Conservation (phyloP, 768 basidiomycete species). For the Rhizopogon vesiculosus region DNA sequence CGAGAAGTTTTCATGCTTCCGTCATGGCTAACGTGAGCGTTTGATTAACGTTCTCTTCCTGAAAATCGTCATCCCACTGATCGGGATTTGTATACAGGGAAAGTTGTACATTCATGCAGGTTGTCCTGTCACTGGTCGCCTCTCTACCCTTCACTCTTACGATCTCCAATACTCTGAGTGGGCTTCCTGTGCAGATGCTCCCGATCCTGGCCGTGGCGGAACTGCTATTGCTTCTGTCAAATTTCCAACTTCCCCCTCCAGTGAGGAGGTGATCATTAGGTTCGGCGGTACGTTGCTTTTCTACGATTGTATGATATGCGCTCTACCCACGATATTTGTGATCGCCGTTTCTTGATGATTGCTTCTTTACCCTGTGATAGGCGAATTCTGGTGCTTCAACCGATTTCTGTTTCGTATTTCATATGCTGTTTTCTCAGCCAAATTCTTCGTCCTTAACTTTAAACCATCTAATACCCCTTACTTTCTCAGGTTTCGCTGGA, state of each 20-base stretch:
- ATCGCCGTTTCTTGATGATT: background rate
- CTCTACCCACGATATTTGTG: background rate
- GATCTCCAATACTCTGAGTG: constrained; percentile 24
- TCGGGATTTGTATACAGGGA: constrained; percentile 12
- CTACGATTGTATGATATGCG: constrained; percentile 1
- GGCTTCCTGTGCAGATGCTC: constrained; percentile 30
- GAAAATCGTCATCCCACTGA: background rate
- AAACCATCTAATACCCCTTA: constrained; percentile 7
- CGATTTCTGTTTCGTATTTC: background rate
- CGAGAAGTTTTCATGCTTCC: constrained; percentile 34
- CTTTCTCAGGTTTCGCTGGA: constrained; percentile 28
- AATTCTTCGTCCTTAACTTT: background rate
- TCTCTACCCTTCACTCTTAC: constrained; percentile 30
- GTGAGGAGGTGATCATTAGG: constrained; percentile 27
- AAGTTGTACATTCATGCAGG: constrained; percentile 37
- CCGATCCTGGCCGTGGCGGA: constrained; percentile 35
- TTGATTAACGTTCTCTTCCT: background rate
- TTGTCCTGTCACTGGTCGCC: constrained; percentile 33
- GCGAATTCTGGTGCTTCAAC: background rate
- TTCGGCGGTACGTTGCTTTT: constrained; percentile 27
- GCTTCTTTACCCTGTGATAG: background rate
- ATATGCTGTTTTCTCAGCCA: background rate
- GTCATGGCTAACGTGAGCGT: constrained; percentile 20
- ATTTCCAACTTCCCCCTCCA: constrained; percentile 1
- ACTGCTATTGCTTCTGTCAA: constrained; percentile 31